These are phyloP conservation scores for Cocos nucifera DNA, from an alignment of 176 grass and related monocot genomes.

Conservation along the genomic window DNA sequence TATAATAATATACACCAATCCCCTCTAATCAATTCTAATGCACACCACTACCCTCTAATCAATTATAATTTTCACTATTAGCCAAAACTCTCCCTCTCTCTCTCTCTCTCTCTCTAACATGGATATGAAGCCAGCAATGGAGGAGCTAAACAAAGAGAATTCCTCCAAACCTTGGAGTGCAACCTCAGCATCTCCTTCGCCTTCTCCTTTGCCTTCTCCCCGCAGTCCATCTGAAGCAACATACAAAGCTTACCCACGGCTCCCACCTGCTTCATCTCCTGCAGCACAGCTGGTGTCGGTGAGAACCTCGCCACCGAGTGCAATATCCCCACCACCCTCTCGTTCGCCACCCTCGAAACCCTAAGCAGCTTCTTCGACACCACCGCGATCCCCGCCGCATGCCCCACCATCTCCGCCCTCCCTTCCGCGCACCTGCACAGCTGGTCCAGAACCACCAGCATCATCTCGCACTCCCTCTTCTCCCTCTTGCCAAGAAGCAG, in stretches of 20 bases:
- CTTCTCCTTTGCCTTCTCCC: slow-evolving; percentile 44
- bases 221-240: slow-evolving; percentile 54
- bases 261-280: slow-evolving; percentile 78
- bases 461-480: slow-evolving; percentile 33
- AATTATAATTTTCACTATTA: too few relatives aligned
- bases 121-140: slow-evolving; percentile 42
- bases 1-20: too few relatives aligned
- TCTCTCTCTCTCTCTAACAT: too few relatives aligned
- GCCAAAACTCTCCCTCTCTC: too few relatives aligned
- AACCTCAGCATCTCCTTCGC: slow-evolving; percentile 65
- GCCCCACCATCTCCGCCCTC: slow-evolving; percentile 42
- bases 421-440: slow-evolving; percentile 75
- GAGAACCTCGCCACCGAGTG: slow-evolving; percentile 48
- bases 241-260: slow-evolving; percentile 49
- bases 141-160: slow-evolving; percentile 62
- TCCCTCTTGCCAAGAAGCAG: slow-evolving; percentile 43
- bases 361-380: slow-evolving; percentile 38
- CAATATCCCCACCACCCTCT: slow-evolving; percentile 47
- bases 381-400: slow-evolving; percentile 60
- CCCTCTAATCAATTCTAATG: too few relatives aligned
- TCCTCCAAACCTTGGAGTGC: slow-evolving; percentile 71
- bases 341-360: slow-evolving; percentile 38
- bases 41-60: too few relatives aligned
- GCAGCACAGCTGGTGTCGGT: slow-evolving; percentile 38
- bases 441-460: slow-evolving; percentile 44